Evolutionary conservation across 495 filamentous ascomycete species (phyloP).

Genomic region (Clavariopsis aquatica): DNA sequence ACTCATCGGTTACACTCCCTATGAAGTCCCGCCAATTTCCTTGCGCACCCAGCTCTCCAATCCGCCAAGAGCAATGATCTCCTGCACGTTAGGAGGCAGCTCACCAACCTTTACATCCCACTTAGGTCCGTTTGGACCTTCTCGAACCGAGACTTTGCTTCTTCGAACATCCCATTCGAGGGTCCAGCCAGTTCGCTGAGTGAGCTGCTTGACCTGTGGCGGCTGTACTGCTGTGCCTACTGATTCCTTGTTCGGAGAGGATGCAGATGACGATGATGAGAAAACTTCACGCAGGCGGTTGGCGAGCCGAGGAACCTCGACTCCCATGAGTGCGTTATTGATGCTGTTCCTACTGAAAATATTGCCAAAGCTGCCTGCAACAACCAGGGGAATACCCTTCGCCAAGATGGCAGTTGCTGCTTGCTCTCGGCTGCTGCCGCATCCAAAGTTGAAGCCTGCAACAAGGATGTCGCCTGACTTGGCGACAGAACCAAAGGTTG

Average conservation of each 20-base stretch:
- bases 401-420: slow-evolving; percentile 88
- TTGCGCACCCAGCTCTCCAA: slow-evolving; percentile 69
- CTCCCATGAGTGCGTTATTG: slow-evolving; percentile 85
- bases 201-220: slow-evolving; percentile 57
- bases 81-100: slow-evolving; percentile 85
- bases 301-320: slow-evolving; percentile 77
- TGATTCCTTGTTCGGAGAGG: slow-evolving; percentile 37
- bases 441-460: slow-evolving; percentile 88
- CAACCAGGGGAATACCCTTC: slow-evolving; percentile 78
- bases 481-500: slow-evolving; percentile 61
- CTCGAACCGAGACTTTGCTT: slow-evolving; percentile 67
- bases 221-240: slow-evolving; percentile 44
- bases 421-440: slow-evolving; percentile 79
- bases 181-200: slow-evolving; percentile 85
- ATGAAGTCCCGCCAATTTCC: slow-evolving; percentile 50
- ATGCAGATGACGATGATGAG: slow-evolving; percentile 38
- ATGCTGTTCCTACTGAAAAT: slow-evolving; percentile 88
- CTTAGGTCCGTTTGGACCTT: slow-evolving; percentile 60
- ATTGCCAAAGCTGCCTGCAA: slow-evolving; percentile 83
- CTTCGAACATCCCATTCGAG: slow-evolving; percentile 80
- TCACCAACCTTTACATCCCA: slow-evolving; percentile 86
- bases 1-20: neutral
- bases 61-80: slow-evolving; percentile 62
- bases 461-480: slow-evolving; percentile 77
- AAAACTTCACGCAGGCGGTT: slow-evolving; percentile 69